Evolutionary conservation across 495 filamentous ascomycete genomes (phyloP), one percentile per base, ranked within the genome.

Genomic region (Tetracladium setigerum): DNA sequence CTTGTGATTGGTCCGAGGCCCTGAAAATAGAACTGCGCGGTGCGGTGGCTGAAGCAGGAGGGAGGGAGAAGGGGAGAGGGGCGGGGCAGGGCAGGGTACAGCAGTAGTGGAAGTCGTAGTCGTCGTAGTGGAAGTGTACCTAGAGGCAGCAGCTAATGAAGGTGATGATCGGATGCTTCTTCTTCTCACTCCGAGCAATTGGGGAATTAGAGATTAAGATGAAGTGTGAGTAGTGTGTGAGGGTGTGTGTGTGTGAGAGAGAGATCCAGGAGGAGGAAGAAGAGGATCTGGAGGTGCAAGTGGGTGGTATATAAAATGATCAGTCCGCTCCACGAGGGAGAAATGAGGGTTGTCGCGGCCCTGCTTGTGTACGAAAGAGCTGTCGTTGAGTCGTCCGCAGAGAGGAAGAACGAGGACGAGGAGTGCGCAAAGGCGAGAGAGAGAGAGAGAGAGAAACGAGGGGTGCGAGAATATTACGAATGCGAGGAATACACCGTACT

Each of bases 211-310:
- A 38, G 27, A 17, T 16, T 37, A 17, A n/a, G n/a, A n/a, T 34
- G n/a, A n/a, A 34, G 31, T 9, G 8, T 34, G n/a, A n/a, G 31
- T 9, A 34, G 31, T 34, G n/a, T 34, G 31, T 9, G 31, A 34
- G n/a, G 31, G 31, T 34, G 31, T 34, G 31, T 36, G 47, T 30
- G 19, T 15, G 18, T 4, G 19, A 35, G 41, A 15, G 36, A 24
- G 27, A 17, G 38, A 38, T 48, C 45, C 44, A 40, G 51, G 49
- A 54, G 9, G 46, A 49, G 46, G 17, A 46, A 45, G 35, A 36
- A 12, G 44, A 9, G 8, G 31, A 9, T 8, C 9, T 34, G 31
- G 31, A 34, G 5, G 34, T 36, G 34, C 3, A 36, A 36, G 34
- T n/a, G 34, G 34, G 34, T 16, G 16, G 34, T 36, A 36, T 36